Evolutionary conservation across 2,329 filamentous ascomycete species (phyloP).

Genomic region (Fusarium piperis): DNA sequence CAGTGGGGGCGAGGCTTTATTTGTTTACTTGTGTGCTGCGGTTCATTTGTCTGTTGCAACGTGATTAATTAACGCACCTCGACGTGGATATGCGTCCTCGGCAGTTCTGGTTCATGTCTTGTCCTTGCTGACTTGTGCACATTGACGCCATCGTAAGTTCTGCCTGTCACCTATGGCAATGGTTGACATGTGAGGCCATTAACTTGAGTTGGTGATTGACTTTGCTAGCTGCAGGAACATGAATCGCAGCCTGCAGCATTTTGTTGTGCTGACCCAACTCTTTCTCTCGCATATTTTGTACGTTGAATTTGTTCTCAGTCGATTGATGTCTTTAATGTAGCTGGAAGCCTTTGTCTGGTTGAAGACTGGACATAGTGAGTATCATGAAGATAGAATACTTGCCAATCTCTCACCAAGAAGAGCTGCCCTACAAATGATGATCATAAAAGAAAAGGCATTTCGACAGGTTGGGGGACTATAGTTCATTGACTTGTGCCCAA

Average conservation of each 20-base stretch:
- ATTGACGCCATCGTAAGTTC: not conserved
- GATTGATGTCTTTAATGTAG: not conserved
- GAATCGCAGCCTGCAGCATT: not conserved
- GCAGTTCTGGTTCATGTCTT: not conserved
- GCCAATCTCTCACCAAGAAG: not conserved
- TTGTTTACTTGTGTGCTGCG: not conserved
- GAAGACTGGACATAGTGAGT: not conserved
- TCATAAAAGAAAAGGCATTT: not conserved
- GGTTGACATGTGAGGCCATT: not conserved
- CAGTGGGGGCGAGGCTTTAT: not conserved
- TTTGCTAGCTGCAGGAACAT: not conserved
- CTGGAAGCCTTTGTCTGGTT: not conserved
- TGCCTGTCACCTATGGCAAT: not conserved
- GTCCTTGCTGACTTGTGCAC: not conserved
- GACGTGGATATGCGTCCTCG: not conserved
- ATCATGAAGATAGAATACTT: not conserved
- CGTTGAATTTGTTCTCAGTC: not conserved
- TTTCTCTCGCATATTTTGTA: not conserved
- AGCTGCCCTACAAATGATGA: not conserved
- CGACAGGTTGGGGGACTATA: not conserved
- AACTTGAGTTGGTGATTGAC: not conserved
- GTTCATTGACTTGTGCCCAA: not conserved
- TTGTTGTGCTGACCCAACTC: not conserved
- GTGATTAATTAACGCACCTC: not conserved
- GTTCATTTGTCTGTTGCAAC: not conserved